These are phyloP conservation scores for Cyclotella choctawhatcheeana DNA, from an alignment of 108 stramenopile species.

Conservation along the genomic window DNA sequence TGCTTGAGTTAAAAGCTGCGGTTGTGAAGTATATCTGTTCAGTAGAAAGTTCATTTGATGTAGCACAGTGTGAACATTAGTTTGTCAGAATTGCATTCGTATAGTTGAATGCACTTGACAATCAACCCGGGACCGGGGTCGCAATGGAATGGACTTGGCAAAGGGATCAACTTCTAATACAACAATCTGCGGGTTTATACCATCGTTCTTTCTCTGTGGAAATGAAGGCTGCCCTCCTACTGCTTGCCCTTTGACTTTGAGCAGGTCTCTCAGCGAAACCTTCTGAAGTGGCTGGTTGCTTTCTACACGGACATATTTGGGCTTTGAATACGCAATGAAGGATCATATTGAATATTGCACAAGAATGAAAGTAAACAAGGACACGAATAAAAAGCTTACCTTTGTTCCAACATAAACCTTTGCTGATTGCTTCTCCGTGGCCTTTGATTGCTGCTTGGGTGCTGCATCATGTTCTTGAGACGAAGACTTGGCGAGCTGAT, in stretches of 20 bases:
- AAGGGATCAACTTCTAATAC: too few relatives aligned
- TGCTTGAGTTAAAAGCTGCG: too few relatives aligned
- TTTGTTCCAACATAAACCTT: conserved; percentile 18
- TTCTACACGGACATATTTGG: conserved; percentile 6
- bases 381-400: neutral
- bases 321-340: neutral
- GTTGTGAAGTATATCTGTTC: too few relatives aligned
- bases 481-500: neutral
- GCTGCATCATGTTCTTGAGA: neutral
- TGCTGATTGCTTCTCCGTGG: neutral
- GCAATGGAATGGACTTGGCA: too few relatives aligned
- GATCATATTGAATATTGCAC: neutral
- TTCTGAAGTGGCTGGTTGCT: neutral
- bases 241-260: conserved; percentile 15
- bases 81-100: too few relatives aligned
- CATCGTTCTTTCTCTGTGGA: too few relatives aligned
- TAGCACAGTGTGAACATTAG: too few relatives aligned
- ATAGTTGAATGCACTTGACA: too few relatives aligned
- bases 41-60: too few relatives aligned
- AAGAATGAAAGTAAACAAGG: neutral
- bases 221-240: too few relatives aligned
- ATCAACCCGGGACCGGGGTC: too few relatives aligned
- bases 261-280: conserved; percentile 5
- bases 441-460: conserved; percentile 3
- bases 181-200: too few relatives aligned